phyloP scores from a whole-genome alignment of 2,329 filamentous ascomycete species.

The Diaporthe destruens region DNA sequence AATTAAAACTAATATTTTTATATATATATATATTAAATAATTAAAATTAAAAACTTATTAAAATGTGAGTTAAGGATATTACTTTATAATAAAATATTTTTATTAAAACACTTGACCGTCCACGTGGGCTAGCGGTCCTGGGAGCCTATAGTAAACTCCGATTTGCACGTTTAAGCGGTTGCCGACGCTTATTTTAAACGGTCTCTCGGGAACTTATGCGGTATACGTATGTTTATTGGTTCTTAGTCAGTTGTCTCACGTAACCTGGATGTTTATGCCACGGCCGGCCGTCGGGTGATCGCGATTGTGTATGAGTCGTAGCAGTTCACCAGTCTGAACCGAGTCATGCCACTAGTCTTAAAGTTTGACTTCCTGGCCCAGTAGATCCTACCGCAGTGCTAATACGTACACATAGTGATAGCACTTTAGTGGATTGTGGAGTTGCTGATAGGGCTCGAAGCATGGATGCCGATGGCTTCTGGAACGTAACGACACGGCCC shows the following conservation, averaged over 20 bases:
- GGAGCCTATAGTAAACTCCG: no score
- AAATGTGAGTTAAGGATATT: no score
- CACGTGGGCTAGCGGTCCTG: background rate
- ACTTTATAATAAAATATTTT: no score
- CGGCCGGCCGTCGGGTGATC: background rate
- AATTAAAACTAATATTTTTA: no score
- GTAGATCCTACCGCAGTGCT: slow-evolving; percentile 7
- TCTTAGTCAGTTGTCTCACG: slow-evolving; percentile 27
- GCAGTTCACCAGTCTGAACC: background rate
- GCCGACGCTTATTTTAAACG: background rate
- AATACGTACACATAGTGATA: background rate
- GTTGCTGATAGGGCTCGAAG: background rate
- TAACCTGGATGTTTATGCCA: background rate
- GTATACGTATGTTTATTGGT: background rate
- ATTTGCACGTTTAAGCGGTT: background rate
- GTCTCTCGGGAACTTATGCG: background rate
- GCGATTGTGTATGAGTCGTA: slow-evolving; percentile 16
- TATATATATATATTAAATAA: no score
- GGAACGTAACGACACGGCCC: slow-evolving; percentile 2
- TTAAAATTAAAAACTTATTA: no score
- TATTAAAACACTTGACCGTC: background rate
- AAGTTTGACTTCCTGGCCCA: background rate
- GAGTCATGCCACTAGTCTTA: slow-evolving; percentile 14
- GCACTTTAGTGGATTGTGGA: background rate
- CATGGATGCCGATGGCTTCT: background rate